These are phyloP conservation scores for Cordyceps fumosorosea DNA, from an alignment of 2,329 filamentous ascomycete genomes.

Conservation along the genomic window DNA sequence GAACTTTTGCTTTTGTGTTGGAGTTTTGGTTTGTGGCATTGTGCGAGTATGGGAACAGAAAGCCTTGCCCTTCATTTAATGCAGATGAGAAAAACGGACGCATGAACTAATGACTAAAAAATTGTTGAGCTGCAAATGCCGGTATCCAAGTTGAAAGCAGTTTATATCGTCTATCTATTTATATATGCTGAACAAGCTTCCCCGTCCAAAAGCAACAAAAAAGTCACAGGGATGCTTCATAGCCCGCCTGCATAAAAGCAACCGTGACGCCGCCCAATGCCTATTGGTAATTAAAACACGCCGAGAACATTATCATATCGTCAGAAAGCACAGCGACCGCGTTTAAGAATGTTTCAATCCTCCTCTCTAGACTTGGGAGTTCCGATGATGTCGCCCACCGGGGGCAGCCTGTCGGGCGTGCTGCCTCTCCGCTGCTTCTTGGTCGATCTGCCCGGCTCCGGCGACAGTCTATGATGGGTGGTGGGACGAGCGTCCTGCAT, in stretches of 20 bases:
- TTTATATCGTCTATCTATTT: constrained; percentile 5
- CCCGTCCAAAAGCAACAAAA: neutral
- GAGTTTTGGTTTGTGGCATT: neutral
- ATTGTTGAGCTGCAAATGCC: neutral
- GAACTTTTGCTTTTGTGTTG: constrained; percentile 2
- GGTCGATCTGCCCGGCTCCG: neutral
- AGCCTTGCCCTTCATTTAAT: neutral
- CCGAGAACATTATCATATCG: neutral
- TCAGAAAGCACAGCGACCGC: neutral
- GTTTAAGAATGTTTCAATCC: neutral
- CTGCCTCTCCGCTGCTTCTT: neutral
- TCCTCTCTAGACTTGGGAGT: neutral
- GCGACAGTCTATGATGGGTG: neutral
- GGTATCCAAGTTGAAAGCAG: neutral
- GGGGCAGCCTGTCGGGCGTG: constrained; percentile 1
- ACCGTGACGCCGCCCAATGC: constrained; percentile 6
- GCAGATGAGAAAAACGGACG: neutral
- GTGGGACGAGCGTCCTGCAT: neutral
- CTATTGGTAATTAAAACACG: neutral
- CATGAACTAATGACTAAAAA: neutral
- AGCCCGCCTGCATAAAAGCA: neutral
- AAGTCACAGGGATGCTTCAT: neutral
- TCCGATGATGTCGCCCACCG: constrained; percentile 6
- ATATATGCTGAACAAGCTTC: neutral
- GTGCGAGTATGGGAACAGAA: neutral